Conservation (phyloP, 106 monocot genomes). For the Phalaenopsis aphrodite region DNA sequence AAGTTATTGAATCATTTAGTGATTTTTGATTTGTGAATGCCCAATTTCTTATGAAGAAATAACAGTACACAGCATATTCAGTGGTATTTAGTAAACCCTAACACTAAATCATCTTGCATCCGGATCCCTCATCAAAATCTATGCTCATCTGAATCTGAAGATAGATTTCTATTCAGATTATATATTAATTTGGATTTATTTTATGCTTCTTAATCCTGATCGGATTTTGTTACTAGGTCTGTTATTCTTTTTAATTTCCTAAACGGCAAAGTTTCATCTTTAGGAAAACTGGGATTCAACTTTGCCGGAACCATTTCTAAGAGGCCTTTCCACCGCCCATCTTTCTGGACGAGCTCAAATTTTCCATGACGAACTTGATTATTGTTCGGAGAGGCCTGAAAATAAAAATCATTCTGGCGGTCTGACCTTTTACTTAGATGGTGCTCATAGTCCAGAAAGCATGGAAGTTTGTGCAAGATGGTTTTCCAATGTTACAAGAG, state of each 20-base stretch:
- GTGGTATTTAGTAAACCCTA: too few species aligned
- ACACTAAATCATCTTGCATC: too few species aligned
- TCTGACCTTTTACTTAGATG: constrained; percentile 83
- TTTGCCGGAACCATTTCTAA: constrained; percentile 56
- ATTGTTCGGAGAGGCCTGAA: constrained; percentile 13
- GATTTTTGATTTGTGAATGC: too few species aligned
- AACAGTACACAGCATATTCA: too few species aligned
- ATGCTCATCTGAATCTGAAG: neutral
- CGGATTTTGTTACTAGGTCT: neutral
- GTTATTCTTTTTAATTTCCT: constrained; percentile 13
- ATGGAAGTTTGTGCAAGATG: constrained; percentile 83
- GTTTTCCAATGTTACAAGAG: constrained; percentile 48
- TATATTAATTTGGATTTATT: neutral
- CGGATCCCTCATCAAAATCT: neutral
- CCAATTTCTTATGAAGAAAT: too few species aligned
- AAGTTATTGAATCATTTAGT: too few species aligned
- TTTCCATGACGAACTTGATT: constrained; percentile 36
- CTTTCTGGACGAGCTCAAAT: constrained; percentile 72
- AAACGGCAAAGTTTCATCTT: constrained; percentile 5
- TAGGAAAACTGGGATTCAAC: constrained; percentile 26
- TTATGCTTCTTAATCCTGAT: neutral
- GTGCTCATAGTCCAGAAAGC: constrained; percentile 90
- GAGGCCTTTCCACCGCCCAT: constrained; percentile 50
- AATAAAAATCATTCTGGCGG: constrained; percentile 19
- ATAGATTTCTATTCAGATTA: neutral